Evolutionary conservation across 352 stramenopile genomes (phyloP).

Genomic region (Peronospora destructor): DNA sequence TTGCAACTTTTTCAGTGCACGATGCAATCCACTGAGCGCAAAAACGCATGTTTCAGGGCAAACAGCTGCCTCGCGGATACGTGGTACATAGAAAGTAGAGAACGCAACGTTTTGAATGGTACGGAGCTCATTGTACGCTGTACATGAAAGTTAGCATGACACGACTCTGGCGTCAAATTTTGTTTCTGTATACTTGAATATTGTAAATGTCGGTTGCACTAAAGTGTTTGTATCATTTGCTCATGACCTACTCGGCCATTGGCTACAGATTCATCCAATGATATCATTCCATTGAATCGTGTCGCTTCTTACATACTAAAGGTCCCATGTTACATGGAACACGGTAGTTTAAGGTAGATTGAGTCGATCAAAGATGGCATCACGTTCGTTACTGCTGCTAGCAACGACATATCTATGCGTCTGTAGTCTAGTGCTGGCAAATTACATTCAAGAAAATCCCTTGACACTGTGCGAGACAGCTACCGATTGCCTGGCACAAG

Average conservation of each 20-base stretch:
- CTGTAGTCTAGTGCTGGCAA: constrained; percentile 6
- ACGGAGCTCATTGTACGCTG: too few relatives aligned
- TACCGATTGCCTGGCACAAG: constrained; percentile 42
- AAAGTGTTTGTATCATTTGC: neutral
- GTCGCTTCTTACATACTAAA: neutral
- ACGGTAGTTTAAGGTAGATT: too few relatives aligned
- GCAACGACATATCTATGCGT: constrained; percentile 6
- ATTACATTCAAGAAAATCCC: constrained; percentile 30
- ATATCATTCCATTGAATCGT: neutral
- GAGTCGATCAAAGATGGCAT: constrained; percentile 6
- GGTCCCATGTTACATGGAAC: too few relatives aligned
- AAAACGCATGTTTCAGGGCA: too few relatives aligned
- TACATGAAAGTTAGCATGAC: too few relatives aligned
- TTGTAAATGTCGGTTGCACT: neutral
- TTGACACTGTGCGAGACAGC: constrained; percentile 36
- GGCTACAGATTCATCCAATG: neutral
- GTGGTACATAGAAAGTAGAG: too few relatives aligned
- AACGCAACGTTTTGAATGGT: too few relatives aligned
- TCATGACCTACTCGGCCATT: neutral
- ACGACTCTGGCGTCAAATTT: too few relatives aligned
- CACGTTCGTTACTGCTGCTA: constrained; percentile 9
- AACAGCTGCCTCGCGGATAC: too few relatives aligned
- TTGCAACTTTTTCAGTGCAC: too few relatives aligned
- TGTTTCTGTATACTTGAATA: too few relatives aligned
- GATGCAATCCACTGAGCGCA: too few relatives aligned